Evolutionary conservation across 257 asterid species (phyloP).

Genomic region (Vinca minor): DNA sequence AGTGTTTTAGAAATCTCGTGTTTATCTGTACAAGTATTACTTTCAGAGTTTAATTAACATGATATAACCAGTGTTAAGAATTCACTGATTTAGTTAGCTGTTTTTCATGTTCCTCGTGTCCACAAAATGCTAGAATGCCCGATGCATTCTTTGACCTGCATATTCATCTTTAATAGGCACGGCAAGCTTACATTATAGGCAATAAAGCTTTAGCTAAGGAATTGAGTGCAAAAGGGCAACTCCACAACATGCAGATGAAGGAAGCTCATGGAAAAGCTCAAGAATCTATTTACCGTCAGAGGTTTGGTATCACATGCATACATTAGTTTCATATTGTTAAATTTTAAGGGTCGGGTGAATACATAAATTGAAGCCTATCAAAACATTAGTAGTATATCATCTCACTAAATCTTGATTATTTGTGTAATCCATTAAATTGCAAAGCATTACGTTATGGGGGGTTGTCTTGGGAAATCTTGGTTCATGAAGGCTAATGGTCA

Average conservation of each 20-base stretch:
- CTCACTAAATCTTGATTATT: not conserved
- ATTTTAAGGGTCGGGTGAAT: not conserved
- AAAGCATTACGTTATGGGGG: too few relatives aligned
- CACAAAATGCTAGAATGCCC: too few relatives aligned
- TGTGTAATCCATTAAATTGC: too few relatives aligned
- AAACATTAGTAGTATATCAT: not conserved
- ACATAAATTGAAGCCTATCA: not conserved
- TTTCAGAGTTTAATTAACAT: too few relatives aligned
- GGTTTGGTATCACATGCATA: conserved; percentile 36
- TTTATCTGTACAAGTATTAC: too few relatives aligned
- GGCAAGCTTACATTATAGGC: conserved; percentile 86
- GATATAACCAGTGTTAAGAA: not conserved
- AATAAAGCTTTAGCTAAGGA: conserved; percentile 99
- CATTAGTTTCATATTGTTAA: not conserved
- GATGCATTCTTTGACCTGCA: not conserved
- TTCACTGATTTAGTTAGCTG: not conserved
- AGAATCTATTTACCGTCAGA: conserved; percentile 74
- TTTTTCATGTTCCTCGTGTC: not conserved
- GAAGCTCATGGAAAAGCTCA: conserved; percentile 93
- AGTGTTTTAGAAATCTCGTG: too few relatives aligned
- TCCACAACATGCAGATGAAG: conserved; percentile 95
- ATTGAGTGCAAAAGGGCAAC: conserved; percentile 88
- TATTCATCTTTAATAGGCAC: conserved; percentile 52
- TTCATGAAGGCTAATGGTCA: too few relatives aligned
- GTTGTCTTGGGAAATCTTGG: too few relatives aligned